Conservation (phyloP, 129 eudicot species). For the Artemisia argyi region DNA sequence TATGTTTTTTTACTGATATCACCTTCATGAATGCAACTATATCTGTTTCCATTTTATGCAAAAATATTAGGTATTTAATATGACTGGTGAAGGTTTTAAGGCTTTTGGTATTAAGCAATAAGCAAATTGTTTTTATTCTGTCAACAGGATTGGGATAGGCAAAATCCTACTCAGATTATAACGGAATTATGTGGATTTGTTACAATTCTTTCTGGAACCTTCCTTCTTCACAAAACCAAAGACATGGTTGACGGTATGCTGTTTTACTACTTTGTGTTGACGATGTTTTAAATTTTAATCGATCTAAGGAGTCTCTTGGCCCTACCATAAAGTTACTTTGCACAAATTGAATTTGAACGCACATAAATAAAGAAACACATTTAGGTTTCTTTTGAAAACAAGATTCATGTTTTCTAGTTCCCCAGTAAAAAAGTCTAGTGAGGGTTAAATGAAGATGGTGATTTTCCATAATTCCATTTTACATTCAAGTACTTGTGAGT, state of each 20-base stretch:
- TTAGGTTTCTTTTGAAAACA: neutral
- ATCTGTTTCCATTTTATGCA: neutral
- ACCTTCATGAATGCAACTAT: no score
- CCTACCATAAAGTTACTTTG: neutral
- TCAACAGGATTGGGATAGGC: conserved; percentile 95
- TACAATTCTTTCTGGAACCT: conserved; percentile 96
- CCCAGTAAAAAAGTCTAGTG: neutral
- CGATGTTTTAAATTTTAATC: conserved; percentile 5
- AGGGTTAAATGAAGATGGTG: neutral
- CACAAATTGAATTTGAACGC: neutral
- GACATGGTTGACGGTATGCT: conserved; percentile 89
- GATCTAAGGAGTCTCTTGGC: neutral
- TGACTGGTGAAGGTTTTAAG: no score
- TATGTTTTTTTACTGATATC: neutral
- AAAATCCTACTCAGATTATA: conserved; percentile 81
- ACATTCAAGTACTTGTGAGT: neutral
- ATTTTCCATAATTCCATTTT: neutral
- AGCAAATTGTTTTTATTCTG: neutral
- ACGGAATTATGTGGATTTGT: conserved; percentile 97
- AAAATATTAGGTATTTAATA: neutral
- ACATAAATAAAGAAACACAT: neutral
- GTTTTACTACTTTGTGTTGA: conserved; percentile 5
- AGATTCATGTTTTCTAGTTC: neutral
- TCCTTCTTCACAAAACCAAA: conserved; percentile 95
- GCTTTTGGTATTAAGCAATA: no score